Base-by-base conservation (phyloP, 1,284 basidiomycete species). In the Fomitopsis pinicola region DNA sequence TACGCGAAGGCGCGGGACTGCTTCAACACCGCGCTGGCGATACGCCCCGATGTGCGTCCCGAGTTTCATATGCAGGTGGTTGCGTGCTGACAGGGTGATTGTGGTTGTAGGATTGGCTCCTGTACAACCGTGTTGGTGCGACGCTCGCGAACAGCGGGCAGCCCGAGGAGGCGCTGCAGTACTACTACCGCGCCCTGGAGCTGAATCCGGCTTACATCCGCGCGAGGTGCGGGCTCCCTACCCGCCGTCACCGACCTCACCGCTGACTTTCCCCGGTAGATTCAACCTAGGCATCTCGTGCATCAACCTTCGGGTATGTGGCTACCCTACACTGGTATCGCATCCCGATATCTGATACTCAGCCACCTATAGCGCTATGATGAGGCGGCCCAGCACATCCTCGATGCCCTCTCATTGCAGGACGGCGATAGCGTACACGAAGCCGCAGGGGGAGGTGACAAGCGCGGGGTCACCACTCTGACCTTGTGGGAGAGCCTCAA, bases 121-220 rank as follows among this genome's bases (percentile, higher is more conserved):
- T 99, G 64, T 98, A 95, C 77, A 99, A 99, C 73, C 87, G 97
- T 28, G 91, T 98, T 30, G 97, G 97, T 15, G 97, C 97, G 17
- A 98, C 96, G 1, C 87, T 98, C 72, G 95, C 95, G 53, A 99
- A 99, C 73, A 91, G 86, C 67, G 96, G 97, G 0, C 82, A 83
- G 56, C 86, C 93, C 19, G 86, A 86, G 46, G 88, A 94, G 64
- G 96, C 97, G 9, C 81, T 98, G 17, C 80, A 90, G 65, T 98
- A 94, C 75, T 99, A 99, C 75, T 86, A 91, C 71, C 86, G 86
- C 56, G 97, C 97, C 2, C 80, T 99, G 42, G 89, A 93, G 64
- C 80, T 98, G 59, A 95, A 97, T 70, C 96, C 97, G 5, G 85
- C 86, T 42, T 99, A 98, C 73, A 95, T 98, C 59, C 89, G 97